phyloP scores from a whole-genome alignment of 106 monocot species.

The Platanthera zijinensis region DNA sequence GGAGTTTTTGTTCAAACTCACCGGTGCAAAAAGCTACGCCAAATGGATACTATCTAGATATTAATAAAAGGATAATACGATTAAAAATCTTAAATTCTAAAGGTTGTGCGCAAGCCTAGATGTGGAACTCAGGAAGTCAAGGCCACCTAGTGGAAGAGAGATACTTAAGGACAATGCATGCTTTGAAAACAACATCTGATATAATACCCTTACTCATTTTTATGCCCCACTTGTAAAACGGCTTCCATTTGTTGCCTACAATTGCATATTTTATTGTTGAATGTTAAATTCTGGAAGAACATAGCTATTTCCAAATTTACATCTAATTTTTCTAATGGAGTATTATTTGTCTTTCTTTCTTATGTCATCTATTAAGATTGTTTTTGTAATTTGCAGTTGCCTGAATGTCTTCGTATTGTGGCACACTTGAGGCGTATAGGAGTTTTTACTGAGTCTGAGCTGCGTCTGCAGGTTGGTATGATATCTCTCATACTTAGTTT shows the following conservation, averaged over 20 bases:
- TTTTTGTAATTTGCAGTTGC: conserved; percentile 50
- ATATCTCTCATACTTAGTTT: neutral
- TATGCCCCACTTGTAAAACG: too few species aligned
- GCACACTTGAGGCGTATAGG: conserved; percentile 10
- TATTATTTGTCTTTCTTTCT: neutral
- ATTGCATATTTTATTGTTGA: neutral
- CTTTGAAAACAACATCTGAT: too few species aligned
- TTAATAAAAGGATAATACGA: neutral
- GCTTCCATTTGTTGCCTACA: neutral
- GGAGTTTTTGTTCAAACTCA: too few species aligned
- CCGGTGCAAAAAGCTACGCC: too few species aligned
- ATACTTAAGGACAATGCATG: too few species aligned
- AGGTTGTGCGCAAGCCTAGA: too few species aligned
- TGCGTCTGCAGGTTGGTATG: conserved; percentile 77
- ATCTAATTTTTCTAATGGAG: neutral
- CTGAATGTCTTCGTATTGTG: conserved; percentile 31
- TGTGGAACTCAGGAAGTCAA: too few species aligned
- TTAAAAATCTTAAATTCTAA: neutral
- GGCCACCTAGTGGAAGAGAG: too few species aligned
- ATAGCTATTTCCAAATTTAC: neutral
- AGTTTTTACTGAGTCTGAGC: conserved; percentile 84
- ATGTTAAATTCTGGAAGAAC: conserved; percentile 1
- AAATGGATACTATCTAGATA: neutral
- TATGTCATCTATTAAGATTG: neutral
- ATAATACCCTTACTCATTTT: too few species aligned